A percentile compares a stretch with the other conserved stretches of the same genome.
phyloP scores from a whole-genome alignment of 495 filamentous ascomycete species.

The Podospora comata region DNA sequence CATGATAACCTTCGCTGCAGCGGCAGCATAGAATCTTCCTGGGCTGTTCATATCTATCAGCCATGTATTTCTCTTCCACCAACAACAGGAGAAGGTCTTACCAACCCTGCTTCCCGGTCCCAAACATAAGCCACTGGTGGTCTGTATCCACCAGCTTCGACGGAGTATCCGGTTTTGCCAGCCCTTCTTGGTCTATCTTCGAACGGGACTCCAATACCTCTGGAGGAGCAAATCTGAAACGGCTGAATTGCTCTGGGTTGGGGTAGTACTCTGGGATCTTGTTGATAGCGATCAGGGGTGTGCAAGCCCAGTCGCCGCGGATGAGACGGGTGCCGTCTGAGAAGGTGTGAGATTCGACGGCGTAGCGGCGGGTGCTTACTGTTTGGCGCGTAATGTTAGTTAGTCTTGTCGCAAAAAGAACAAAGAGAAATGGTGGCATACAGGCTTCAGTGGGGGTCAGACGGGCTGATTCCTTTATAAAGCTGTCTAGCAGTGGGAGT shows the following conservation, averaged over 20 bases:
- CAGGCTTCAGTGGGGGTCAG: constrained; percentile 31
- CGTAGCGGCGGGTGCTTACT: background rate
- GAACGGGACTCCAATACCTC: background rate
- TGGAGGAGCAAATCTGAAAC: background rate
- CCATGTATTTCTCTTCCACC: background rate
- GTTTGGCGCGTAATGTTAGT: background rate
- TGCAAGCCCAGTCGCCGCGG: background rate
- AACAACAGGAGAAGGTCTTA: background rate
- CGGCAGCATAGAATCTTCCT: background rate
- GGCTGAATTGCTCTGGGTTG: background rate
- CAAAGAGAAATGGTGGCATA: background rate
- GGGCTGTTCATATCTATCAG: background rate
- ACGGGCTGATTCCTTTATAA: constrained; percentile 39
- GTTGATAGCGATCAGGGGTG: background rate
- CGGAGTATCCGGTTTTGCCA: background rate
- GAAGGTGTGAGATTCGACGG: background rate
- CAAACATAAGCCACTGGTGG: background rate
- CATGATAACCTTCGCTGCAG: background rate
- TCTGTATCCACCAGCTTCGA: background rate
- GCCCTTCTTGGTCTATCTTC: background rate
- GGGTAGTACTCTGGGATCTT: background rate
- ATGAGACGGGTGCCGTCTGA: background rate
- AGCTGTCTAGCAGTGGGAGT: constrained; percentile 36
- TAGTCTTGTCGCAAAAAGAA: background rate
- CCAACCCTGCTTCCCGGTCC: background rate